Percentiles rank a stretch among this genome's conserved stretches.
Conservation (phyloP, 129 eudicot species). For the Chrysanthemum seticuspe region DNA sequence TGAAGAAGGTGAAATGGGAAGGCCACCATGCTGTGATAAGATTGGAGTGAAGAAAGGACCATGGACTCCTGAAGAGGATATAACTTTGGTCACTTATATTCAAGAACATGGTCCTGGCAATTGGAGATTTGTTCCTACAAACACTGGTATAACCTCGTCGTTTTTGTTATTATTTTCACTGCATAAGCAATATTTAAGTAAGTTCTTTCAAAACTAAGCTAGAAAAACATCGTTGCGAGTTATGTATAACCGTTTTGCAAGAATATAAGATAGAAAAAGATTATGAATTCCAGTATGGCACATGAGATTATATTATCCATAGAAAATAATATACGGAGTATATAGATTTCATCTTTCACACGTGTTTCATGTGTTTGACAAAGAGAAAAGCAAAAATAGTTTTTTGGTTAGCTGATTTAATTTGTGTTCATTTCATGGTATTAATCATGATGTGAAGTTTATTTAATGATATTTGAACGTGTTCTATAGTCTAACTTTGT, state of each 20-base stretch:
- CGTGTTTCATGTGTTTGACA: not conserved
- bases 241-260: no score
- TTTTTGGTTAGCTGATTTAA: not conserved
- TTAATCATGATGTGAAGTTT: not conserved
- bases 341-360: not conserved
- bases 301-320: no score
- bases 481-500: not conserved
- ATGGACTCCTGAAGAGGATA: slow-evolving; percentile 61
- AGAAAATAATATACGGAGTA: no score
- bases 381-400: not conserved
- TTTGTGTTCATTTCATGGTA: not conserved
- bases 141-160: slow-evolving; percentile 34
- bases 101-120: slow-evolving; percentile 61
- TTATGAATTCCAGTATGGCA: not conserved
- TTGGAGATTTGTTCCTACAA: slow-evolving; percentile 54
- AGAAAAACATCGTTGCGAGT: no score
- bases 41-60: slow-evolving; percentile 58
- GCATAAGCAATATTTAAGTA: no score
- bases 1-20: slow-evolving; percentile 50
- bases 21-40: slow-evolving; percentile 60
- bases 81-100: slow-evolving; percentile 43
- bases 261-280: not conserved
- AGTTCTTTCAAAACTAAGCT: no score
- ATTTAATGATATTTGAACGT: not conserved
- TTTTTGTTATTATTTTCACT: not conserved